phyloP scores from a whole-genome alignment of 805 yeast genomes.

The Sungouiozyma intestinalis region DNA sequence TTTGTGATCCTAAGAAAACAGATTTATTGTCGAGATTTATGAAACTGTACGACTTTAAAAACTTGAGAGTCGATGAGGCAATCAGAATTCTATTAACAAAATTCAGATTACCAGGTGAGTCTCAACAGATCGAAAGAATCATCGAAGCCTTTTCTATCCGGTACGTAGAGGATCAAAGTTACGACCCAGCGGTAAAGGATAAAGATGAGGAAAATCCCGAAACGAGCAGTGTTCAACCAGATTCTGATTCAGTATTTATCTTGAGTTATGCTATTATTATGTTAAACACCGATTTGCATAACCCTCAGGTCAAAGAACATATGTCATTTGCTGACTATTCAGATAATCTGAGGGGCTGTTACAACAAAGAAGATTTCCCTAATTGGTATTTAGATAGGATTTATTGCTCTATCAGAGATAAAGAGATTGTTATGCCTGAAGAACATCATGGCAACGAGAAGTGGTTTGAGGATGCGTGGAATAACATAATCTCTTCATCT shows the following conservation, averaged over 20 bases:
- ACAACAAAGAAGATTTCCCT: conserved; percentile 69
- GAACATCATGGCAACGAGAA: conserved; percentile 90
- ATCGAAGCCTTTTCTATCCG: conserved; percentile 78
- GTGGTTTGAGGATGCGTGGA: conserved; percentile 87
- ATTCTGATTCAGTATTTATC: conserved; percentile 78
- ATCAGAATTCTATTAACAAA: conserved; percentile 68
- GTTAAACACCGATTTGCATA: conserved; percentile 90
- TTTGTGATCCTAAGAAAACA: conserved; percentile 65
- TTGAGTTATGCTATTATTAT: conserved; percentile 85
- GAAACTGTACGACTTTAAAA: conserved; percentile 60
- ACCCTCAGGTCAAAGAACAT: conserved; percentile 83
- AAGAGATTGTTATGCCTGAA: conserved; percentile 95
- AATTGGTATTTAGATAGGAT: conserved; percentile 76
- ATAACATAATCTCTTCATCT: conserved; percentile 43
- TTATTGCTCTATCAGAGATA: conserved; percentile 66
- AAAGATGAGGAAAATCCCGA: conserved; percentile 13
- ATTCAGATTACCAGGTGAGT: conserved; percentile 93
- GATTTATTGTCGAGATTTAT: conserved; percentile 56
- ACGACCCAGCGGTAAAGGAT: conserved; percentile 10
- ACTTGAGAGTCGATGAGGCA: conserved; percentile 86
- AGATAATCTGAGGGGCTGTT: conserved; percentile 70
- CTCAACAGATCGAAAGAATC: conserved; percentile 90
- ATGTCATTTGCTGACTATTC: conserved; percentile 82
- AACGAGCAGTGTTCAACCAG: conserved; percentile 46
- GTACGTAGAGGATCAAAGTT: conserved; percentile 56